These are phyloP conservation scores for Hypoxylon subgilvum DNA, from an alignment of 495 filamentous ascomycete species.

Conservation along the genomic window DNA sequence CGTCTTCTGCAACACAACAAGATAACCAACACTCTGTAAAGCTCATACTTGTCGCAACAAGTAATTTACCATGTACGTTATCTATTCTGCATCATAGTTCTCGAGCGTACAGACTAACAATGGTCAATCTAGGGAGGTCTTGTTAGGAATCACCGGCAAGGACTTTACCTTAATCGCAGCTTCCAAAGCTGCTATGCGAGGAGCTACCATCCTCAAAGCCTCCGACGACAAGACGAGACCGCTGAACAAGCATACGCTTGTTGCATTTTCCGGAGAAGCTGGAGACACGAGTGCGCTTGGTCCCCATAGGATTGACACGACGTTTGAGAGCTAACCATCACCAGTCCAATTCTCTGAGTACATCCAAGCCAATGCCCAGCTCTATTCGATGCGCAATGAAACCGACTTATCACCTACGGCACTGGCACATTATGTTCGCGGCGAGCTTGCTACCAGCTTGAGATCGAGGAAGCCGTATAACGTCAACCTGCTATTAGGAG, in stretches of 20 bases:
- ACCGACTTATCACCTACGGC: conserved; percentile 87
- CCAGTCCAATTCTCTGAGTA: conserved; percentile 98
- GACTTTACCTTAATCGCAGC: conserved; percentile 98
- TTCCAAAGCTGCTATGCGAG: conserved; percentile 96
- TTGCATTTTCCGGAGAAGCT: conserved; percentile 96
- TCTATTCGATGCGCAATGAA: conserved; percentile 98
- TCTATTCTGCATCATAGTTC: neutral
- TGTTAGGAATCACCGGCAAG: conserved; percentile 97
- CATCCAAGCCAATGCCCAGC: conserved; percentile 96
- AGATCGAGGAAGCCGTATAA: conserved; percentile 92
- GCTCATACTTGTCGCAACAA: conserved; percentile 1
- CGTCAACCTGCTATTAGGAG: conserved; percentile 93
- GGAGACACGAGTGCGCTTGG: conserved; percentile 82
- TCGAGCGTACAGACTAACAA: conserved; percentile 9
- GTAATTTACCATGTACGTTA: conserved; percentile 44
- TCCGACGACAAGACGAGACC: conserved; percentile 93
- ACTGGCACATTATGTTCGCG: conserved; percentile 87
- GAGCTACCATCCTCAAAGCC: conserved; percentile 93
- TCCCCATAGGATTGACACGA: neutral
- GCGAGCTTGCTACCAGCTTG: conserved; percentile 86
- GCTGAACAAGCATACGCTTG: conserved; percentile 89
- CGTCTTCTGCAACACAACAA: conserved; percentile 13
- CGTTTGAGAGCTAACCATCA: conserved; percentile 42
- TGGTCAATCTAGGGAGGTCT: conserved; percentile 77
- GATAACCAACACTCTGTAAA: conserved; percentile 7